phyloP scores from a whole-genome alignment of 192 early-diverging fungal genomes.

The Hyaloraphidium curvatum region DNA sequence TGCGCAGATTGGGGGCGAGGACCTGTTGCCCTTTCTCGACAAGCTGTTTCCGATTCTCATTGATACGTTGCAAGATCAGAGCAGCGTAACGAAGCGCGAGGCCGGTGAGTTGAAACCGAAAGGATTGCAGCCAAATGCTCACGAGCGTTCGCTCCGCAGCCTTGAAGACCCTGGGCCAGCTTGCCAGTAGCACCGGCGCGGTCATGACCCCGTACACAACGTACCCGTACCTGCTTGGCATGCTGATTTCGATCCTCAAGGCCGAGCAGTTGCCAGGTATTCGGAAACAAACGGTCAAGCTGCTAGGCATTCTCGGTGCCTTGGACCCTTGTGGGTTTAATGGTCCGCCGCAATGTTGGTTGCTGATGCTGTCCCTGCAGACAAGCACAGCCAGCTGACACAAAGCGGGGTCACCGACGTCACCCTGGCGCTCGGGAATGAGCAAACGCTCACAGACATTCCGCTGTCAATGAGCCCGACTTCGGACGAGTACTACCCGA shows the following conservation, averaged over 20 bases:
- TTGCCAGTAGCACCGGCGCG: slow-evolving; percentile 65
- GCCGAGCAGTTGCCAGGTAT: slow-evolving; percentile 54
- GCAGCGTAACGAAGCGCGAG: slow-evolving; percentile 59
- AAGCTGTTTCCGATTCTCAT: slow-evolving; percentile 69
- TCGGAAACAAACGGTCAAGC: slow-evolving; percentile 64
- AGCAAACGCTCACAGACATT: background rate
- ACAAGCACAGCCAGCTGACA: slow-evolving; percentile 10
- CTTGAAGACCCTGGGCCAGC: slow-evolving; percentile 63
- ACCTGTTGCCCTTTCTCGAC: slow-evolving; percentile 59
- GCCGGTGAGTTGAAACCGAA: slow-evolving; percentile 15
- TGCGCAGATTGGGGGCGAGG: slow-evolving; percentile 63
- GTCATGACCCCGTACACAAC: slow-evolving; percentile 77
- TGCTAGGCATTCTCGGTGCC: slow-evolving; percentile 85
- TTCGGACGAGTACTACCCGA: slow-evolving; percentile 75
- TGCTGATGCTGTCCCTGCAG: background rate
- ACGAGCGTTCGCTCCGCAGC: slow-evolving; percentile 19
- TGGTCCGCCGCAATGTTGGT: background rate
- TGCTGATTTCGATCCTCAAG: slow-evolving; percentile 61
- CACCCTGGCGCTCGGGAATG: background rate
- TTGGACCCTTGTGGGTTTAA: slow-evolving; percentile 64
- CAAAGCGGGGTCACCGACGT: slow-evolving; percentile 4
- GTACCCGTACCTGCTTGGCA: slow-evolving; percentile 65
- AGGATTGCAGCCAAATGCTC: background rate
- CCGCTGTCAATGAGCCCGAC: slow-evolving; percentile 38
- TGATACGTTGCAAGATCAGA: slow-evolving; percentile 73